Conservation (phyloP, 2,329 filamentous ascomycete genomes). For the Fusarium humuli region DNA sequence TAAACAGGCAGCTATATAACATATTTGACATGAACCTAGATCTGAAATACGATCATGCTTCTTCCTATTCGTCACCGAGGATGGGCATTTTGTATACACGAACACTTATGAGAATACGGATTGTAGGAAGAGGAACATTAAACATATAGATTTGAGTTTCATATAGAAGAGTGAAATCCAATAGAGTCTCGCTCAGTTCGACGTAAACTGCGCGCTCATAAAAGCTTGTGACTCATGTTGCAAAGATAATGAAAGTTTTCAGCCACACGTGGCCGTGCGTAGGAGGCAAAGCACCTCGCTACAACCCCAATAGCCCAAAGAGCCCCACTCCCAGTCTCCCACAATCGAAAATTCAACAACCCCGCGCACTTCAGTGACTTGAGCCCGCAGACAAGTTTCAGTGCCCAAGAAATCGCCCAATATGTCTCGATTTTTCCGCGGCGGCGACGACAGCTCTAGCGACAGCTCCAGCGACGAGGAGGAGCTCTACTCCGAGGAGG, state of each 20-base stretch:
- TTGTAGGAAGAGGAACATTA: background rate
- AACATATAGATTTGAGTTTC: background rate
- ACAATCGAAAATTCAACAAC: constrained; percentile 57
- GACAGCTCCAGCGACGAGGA: constrained; percentile 97
- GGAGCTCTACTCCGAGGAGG: constrained; percentile 79
- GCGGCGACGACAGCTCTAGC: constrained; percentile 90
- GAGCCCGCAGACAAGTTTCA: constrained; percentile 48
- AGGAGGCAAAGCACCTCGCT: constrained; percentile 11
- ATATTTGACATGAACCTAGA: background rate
- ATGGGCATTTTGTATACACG: background rate
- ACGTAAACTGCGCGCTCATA: background rate
- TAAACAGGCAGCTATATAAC: background rate
- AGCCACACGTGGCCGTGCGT: constrained; percentile 38
- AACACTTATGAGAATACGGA: background rate
- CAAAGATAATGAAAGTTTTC: constrained; percentile 27
- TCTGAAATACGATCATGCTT: background rate
- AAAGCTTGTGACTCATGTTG: constrained; percentile 23
- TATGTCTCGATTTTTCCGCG: constrained; percentile 98
- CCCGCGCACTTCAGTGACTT: constrained; percentile 52
- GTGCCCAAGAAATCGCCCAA: constrained; percentile 56
- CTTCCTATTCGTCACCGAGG: background rate
- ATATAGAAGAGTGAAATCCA: background rate
- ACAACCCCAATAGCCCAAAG: constrained; percentile 46
- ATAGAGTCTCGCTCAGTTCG: background rate
- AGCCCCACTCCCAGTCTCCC: constrained; percentile 56